phyloP scores from a whole-genome alignment of 2,329 filamentous ascomycete species.

The Meredithiella fracta region DNA sequence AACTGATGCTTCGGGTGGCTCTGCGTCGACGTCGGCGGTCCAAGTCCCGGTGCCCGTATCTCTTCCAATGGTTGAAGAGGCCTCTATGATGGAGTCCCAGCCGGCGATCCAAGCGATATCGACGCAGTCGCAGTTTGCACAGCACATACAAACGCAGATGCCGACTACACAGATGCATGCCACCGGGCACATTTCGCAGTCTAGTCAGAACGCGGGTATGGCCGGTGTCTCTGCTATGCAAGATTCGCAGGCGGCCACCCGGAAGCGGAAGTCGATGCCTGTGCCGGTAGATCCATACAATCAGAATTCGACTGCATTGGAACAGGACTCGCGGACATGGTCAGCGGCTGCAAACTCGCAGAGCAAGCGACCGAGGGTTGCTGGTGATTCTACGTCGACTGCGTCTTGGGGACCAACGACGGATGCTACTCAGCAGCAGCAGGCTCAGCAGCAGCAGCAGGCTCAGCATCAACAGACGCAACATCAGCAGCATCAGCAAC shows the following conservation, averaged over 20 bases:
- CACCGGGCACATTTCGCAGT: neutral
- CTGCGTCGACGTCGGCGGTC: neutral
- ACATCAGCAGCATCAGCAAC: neutral
- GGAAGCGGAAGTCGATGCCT: slow-evolving; percentile 14
- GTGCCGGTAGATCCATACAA: slow-evolving; percentile 10
- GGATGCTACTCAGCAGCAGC: no score
- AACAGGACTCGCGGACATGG: slow-evolving; percentile 8
- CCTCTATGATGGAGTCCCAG: slow-evolving; percentile 6
- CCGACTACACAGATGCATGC: neutral
- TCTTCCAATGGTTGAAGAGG: slow-evolving; percentile 1
- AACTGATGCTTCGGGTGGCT: neutral
- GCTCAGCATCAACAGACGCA: slow-evolving; percentile 1
- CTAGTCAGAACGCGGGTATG: neutral
- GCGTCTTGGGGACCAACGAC: neutral
- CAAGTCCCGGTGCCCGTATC: neutral
- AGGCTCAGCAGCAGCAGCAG: no score
- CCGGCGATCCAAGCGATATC: slow-evolving; percentile 6
- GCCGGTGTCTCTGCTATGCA: no score
- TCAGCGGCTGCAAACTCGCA: slow-evolving; percentile 1
- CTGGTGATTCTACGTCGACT: slow-evolving; percentile 4
- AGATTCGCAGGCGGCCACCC: slow-evolving; percentile 2
- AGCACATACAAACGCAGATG: slow-evolving; percentile 7
- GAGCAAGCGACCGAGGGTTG: slow-evolving; percentile 12
- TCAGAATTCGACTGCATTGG: slow-evolving; percentile 5
- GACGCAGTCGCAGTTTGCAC: slow-evolving; percentile 6